Base-by-base conservation (phyloP, 1,284 basidiomycete genomes). In the Ceraceosorus bombacis region DNA sequence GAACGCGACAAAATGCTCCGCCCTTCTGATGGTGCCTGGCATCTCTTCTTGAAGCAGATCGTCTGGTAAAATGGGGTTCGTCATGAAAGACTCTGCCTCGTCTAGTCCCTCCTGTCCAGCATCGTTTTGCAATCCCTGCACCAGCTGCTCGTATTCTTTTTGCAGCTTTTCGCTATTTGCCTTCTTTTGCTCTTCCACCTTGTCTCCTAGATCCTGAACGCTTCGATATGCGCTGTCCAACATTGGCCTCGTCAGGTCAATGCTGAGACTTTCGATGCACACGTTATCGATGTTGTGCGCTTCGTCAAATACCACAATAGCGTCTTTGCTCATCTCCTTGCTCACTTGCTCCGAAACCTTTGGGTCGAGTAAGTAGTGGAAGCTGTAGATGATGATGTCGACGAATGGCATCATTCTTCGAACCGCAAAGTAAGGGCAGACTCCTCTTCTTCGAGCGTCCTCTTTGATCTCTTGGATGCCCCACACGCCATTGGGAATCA, bases 221-320 rank as follows among this genome's bases (percentile, higher is more conserved):
- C 91, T 96, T 66, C 93, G 83, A 4, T 87, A 85, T 1, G 95
- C 95, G 6, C 90, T 90, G 73, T 99, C 95, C 38, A 99, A 82
- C 90, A 98, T 98, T 0, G 95, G 95, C 46, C 95, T 82, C n/a
- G 94, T 98, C 53, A 99, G 81, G 77, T 99, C 95, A 70, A 99
- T 96, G 64, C 91, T 95, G 51, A 99, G 81, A 0, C 94, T 96
- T 77, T 99, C 95, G 77, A 99, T 95, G 79, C 95, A 99, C 57
- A 99, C 95, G 78, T 99, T 99, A 78, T 99, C 92, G 61, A 99
- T 99, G 77, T 99, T 99, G 80, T 99, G 95, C 6, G 95, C 95
- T 79, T 99, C 95, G 77, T 99, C 95, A 73, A 99, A 99, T 0
- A 99, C 93, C 51, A 99, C 93, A 60, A 99, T 99, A 50, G 91